phyloP scores from a whole-genome alignment of 352 stramenopile species.

The Pythium sp. region DNA sequence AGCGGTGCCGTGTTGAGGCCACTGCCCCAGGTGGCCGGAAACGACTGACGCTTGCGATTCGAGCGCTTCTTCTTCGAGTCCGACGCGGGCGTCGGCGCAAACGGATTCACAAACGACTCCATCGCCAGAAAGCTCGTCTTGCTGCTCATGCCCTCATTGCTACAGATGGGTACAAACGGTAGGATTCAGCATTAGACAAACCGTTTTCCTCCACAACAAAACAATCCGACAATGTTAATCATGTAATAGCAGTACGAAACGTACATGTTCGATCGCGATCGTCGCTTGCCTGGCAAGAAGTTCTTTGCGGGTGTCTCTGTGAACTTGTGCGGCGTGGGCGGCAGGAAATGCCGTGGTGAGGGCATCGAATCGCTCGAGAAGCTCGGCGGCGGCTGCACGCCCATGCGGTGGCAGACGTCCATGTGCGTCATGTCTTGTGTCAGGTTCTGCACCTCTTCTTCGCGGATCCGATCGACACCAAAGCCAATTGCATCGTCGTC shows the following conservation, averaged over 20 bases:
- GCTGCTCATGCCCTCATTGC: conserved; percentile 6
- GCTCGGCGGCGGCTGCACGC: conserved; percentile 28
- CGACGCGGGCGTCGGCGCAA: conserved; percentile 49
- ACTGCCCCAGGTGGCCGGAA: conserved; percentile 42
- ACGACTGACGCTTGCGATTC: conserved; percentile 65
- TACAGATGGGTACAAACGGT: background rate
- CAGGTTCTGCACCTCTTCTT: conserved; percentile 67
- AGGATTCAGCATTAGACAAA: background rate
- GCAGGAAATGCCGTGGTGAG: conserved; percentile 36
- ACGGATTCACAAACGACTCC: conserved; percentile 70
- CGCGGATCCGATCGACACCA: conserved; percentile 35
- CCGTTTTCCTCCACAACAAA: background rate
- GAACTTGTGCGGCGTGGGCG: conserved; percentile 32
- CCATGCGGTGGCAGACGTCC: conserved; percentile 34
- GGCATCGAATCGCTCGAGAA: conserved; percentile 55
- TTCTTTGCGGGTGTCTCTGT: conserved; percentile 22
- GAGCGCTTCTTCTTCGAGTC: conserved; percentile 62
- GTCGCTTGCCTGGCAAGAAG: conserved; percentile 24
- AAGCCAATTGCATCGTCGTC: background rate
- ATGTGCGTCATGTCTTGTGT: conserved; percentile 79
- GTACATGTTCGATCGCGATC: conserved; percentile 21
- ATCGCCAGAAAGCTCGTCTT: conserved; percentile 20
- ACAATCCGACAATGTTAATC: background rate
- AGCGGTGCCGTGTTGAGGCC: conserved; percentile 32
- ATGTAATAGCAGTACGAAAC: background rate